Evolutionary conservation across 2,329 filamentous ascomycete genomes (phyloP), one percentile per base, ranked within the genome.

Genomic region (Ustulina deusta): DNA sequence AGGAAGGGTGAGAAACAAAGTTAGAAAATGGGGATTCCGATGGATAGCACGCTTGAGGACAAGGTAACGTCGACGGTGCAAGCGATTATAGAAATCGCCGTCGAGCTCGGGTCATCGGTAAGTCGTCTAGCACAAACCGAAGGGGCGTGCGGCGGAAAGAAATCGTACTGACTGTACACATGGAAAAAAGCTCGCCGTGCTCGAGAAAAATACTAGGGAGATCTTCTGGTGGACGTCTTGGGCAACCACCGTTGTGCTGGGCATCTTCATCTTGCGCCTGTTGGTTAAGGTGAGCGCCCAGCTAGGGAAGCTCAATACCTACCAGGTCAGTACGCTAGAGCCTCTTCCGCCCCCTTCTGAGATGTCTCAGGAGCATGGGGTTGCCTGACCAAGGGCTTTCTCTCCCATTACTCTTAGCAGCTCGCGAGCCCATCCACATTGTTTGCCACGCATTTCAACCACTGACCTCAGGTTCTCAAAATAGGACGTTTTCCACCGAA

Each of bases 191-290:
- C 69, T 75, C 13, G 61, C 67, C 17, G 54, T 51, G 0, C 69
- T 74, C 52, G 69, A 69, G 51, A 54, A 66, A 55, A 74, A 73
- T 32, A 73, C 73, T 3, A 63, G 65, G 2, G 34, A 44, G 25
- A 57, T 70, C 1, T 72, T 71, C 59, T 76, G 73, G 70, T 75
- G 74, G 72, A 72, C 72, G 3, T 73, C 69, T 11, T 71, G 65
- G n/a, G 22, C 64, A 0, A 59, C 74, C 6, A 15, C 1, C 20
- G 42, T 70, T n/a, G 58, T 68, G 10, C n/a, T 75, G 0, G 73
- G 73, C 2, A 63, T 76, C 11, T 73, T 73, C 62, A 25, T 73
- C 9, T 6, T 75, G 3, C 20, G 64, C 10, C 46, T 69, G 29
- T 57, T 76, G 5, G 55, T 69, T 2, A 65, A 48, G 10, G 49